These are phyloP conservation scores for Hydrangea macrophylla DNA, from an alignment of 148 eudicot genomes.

Conservation along the genomic window DNA sequence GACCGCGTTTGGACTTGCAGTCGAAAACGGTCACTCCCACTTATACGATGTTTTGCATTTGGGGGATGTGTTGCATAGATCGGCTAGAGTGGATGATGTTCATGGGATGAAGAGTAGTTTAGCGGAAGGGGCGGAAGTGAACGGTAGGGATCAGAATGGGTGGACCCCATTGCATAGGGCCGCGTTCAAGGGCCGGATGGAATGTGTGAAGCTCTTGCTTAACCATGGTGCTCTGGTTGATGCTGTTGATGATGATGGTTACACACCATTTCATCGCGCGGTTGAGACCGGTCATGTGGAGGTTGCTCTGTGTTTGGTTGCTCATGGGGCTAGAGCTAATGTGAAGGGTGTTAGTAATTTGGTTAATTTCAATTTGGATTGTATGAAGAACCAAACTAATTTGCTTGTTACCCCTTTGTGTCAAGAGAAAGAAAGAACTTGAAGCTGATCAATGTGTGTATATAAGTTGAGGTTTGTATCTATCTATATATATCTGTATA, in stretches of 20 bases:
- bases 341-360: slow-evolving; percentile 12
- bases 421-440: slow-evolving; percentile 13
- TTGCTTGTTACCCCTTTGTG: slow-evolving; percentile 12
- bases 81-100: slow-evolving; percentile 38
- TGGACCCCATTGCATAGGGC: slow-evolving; percentile 58
- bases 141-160: slow-evolving; percentile 46
- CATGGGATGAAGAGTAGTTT: slow-evolving; percentile 28
- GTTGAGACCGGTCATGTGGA: slow-evolving; percentile 36
- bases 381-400: slow-evolving; percentile 29
- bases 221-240: slow-evolving; percentile 37
- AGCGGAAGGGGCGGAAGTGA: slow-evolving; percentile 36
- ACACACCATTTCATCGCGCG: slow-evolving; percentile 35
- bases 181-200: slow-evolving; percentile 41
- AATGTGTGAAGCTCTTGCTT: slow-evolving; percentile 38
- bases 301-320: slow-evolving; percentile 25
- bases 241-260: slow-evolving; percentile 27
- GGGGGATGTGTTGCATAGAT: slow-evolving; percentile 37
- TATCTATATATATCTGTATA: not conserved
- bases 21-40: slow-evolving; percentile 21
- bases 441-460: slow-evolving; percentile 2
- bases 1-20: slow-evolving; percentile 39
- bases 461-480: not conserved
- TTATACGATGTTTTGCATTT: slow-evolving; percentile 31
- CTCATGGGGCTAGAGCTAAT: slow-evolving; percentile 39
- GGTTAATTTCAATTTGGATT: slow-evolving; percentile 18